Conservation (phyloP, 2,329 filamentous ascomycete species). For the Ophiostoma quercus region DNA sequence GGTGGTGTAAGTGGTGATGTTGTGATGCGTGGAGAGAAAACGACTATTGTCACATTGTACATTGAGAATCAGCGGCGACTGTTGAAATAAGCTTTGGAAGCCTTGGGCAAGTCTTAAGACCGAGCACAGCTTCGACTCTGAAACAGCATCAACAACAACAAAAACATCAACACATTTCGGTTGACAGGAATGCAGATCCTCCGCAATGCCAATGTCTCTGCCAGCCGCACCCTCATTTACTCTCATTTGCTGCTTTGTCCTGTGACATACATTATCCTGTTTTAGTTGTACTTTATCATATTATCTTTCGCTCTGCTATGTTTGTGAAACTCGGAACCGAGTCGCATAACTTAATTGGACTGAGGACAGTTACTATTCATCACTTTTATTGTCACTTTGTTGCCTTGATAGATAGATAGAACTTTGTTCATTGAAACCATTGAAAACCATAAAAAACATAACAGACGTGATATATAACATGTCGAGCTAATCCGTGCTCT, state of each 20-base stretch:
- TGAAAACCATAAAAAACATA: not conserved
- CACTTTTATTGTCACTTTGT: too few relatives aligned
- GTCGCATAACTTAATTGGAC: too few relatives aligned
- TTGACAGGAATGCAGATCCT: not conserved
- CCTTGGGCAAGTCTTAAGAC: not conserved
- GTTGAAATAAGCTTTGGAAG: constrained; percentile 1
- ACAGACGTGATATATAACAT: constrained; percentile 12
- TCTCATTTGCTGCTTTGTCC: not conserved
- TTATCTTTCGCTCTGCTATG: too few relatives aligned
- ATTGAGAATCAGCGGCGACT: not conserved
- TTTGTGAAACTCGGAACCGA: too few relatives aligned
- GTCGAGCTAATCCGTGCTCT: constrained; percentile 8
- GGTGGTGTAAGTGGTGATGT: constrained; percentile 1
- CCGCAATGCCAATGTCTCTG: not conserved
- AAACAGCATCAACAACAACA: not conserved
- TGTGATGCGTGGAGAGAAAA: not conserved
- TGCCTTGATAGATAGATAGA: too few relatives aligned
- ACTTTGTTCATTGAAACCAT: not conserved
- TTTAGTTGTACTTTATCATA: not conserved
- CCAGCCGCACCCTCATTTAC: not conserved
- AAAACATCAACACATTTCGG: not conserved
- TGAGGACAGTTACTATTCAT: too few relatives aligned
- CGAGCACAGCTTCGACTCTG: not conserved
- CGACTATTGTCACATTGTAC: too few relatives aligned
- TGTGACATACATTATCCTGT: not conserved